These are phyloP conservation scores for Penicillium odoratum DNA, from an alignment of 495 filamentous ascomycete species.

Conservation along the genomic window DNA sequence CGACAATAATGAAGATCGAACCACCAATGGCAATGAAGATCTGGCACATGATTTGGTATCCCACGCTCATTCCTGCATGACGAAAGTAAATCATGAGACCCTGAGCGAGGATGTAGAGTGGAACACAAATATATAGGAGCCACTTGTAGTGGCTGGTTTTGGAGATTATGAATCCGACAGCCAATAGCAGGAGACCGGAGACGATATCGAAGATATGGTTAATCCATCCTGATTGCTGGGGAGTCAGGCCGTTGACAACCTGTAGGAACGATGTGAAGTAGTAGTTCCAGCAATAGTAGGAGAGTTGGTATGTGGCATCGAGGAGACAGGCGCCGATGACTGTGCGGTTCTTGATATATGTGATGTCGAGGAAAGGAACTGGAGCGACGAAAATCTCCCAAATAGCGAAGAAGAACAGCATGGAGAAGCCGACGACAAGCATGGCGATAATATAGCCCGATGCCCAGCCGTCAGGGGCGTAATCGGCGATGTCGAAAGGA, in stretches of 20 bases:
- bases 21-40: constrained; percentile 69
- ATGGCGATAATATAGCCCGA: constrained; percentile 52
- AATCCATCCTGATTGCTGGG: constrained; percentile 54
- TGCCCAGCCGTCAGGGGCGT: constrained; percentile 40
- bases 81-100: constrained; percentile 66
- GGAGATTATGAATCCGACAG: constrained; percentile 51
- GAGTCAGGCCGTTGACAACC: constrained; percentile 58
- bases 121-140: constrained; percentile 55
- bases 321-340: constrained; percentile 56
- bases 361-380: constrained; percentile 50
- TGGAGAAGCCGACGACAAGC: constrained; percentile 51
- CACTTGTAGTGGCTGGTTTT: constrained; percentile 53
- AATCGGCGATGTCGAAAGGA: constrained; percentile 49
- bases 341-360: constrained; percentile 47
- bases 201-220: constrained; percentile 49
- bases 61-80: constrained; percentile 51
- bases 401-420: constrained; percentile 53
- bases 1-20: constrained; percentile 56
- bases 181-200: constrained; percentile 40
- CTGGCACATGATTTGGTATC: constrained; percentile 70
- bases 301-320: constrained; percentile 54
- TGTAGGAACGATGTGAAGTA: constrained; percentile 65
- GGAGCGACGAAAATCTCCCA: constrained; percentile 56
- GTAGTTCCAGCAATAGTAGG: constrained; percentile 41
- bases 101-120: constrained; percentile 52